Conservation (phyloP, 2,329 filamentous ascomycete genomes). For the Paracorniculantispora psalliotae region DNA sequence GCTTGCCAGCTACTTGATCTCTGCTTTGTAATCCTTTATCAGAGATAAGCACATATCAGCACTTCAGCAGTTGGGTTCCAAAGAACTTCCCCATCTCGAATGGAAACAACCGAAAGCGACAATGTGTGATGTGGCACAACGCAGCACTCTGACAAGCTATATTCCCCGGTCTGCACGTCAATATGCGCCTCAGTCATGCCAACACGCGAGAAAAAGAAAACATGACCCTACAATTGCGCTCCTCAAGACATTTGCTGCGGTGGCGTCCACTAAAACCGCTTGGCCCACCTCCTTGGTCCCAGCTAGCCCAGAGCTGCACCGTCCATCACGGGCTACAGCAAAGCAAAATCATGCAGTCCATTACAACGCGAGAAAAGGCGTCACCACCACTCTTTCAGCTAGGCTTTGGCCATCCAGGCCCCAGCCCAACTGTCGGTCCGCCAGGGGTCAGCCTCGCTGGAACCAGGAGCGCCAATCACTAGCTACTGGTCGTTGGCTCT, state of each 20-base stretch:
- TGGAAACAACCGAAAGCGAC: too few relatives aligned
- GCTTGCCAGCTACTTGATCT: not conserved
- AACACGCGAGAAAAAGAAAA: conserved; percentile 6
- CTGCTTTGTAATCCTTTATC: not conserved
- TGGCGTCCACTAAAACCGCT: not conserved
- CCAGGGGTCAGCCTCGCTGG: not conserved
- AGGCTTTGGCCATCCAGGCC: not conserved
- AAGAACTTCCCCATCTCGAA: too few relatives aligned
- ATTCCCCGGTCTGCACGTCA: not conserved
- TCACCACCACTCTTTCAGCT: not conserved
- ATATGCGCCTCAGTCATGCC: not conserved
- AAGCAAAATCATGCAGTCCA: too few relatives aligned
- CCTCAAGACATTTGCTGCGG: not conserved
- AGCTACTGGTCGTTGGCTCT: not conserved
- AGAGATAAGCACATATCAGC: too few relatives aligned
- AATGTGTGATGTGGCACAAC: too few relatives aligned
- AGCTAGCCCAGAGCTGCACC: not conserved
- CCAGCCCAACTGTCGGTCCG: conserved; percentile 4
- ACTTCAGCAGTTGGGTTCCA: too few relatives aligned
- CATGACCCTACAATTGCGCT: not conserved
- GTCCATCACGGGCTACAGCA: not conserved
- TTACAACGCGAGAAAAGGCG: not conserved
- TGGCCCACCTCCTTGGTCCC: not conserved
- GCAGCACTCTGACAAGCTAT: not conserved
- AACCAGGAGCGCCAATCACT: not conserved